Evolutionary conservation across 306 rosid genomes (phyloP).

Genomic region (Sesbania bispinosa): DNA sequence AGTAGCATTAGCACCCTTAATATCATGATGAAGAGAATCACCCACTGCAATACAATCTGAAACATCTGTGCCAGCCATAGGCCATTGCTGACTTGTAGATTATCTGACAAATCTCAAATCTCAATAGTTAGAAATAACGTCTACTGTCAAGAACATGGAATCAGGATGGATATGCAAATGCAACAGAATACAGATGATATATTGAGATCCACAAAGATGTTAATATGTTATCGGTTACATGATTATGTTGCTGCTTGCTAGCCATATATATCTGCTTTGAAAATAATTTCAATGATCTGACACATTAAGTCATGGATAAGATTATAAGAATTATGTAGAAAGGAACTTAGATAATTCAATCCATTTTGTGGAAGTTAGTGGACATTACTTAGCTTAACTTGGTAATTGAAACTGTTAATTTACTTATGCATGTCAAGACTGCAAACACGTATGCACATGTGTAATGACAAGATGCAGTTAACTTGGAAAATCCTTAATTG

Average conservation of each 20-base stretch:
- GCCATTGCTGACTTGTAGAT: slow-evolving; percentile 79
- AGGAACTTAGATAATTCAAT: not conserved
- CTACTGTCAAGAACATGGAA: slow-evolving; percentile 18
- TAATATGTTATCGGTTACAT: not conserved
- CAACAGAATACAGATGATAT: slow-evolving; percentile 2
- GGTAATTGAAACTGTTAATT: not conserved
- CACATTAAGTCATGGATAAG: not conserved
- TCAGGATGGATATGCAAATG: slow-evolving; percentile 1
- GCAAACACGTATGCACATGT: not conserved
- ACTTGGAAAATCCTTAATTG: not conserved
- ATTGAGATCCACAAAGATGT: not conserved
- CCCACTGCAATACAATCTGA: slow-evolving; percentile 78
- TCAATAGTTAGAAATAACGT: slow-evolving; percentile 8
- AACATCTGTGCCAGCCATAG: slow-evolving; percentile 60
- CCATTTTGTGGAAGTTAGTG: slow-evolving; percentile 1
- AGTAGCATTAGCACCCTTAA: slow-evolving; percentile 87
- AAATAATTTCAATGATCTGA: not conserved
- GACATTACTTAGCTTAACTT: not conserved
- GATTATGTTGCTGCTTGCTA: not conserved
- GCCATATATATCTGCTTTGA: not conserved
- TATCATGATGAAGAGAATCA: slow-evolving; percentile 94
- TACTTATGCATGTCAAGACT: not conserved
- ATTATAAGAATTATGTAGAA: slow-evolving; percentile 9
- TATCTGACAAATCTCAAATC: slow-evolving; percentile 42
- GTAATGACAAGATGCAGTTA: slow-evolving; percentile 5